A percentile compares a stretch with the other conserved stretches of the same genome.
phyloP scores from a whole-genome alignment of 495 filamentous ascomycete species.

The Oleoguttula mirabilis region DNA sequence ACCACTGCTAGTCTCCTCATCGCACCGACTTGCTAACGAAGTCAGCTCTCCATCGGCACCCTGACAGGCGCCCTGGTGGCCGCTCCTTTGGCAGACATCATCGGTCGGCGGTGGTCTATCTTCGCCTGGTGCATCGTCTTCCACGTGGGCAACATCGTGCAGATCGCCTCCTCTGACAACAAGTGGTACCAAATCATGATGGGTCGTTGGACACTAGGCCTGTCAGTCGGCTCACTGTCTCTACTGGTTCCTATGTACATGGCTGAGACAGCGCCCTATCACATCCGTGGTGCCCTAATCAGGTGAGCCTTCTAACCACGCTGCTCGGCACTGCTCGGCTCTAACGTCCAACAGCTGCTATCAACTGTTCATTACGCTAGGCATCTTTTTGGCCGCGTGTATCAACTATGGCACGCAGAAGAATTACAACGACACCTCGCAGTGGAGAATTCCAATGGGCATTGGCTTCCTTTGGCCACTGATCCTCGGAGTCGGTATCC shows the following conservation, averaged over 20 bases:
- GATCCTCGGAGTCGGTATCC: conserved; percentile 51
- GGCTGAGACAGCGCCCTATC: conserved; percentile 23
- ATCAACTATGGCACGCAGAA: conserved; percentile 66
- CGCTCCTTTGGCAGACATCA: conserved; percentile 25
- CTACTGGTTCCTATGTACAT: conserved; percentile 27
- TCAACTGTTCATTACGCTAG: conserved; percentile 78
- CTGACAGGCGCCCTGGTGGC: conserved; percentile 23
- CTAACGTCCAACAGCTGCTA: too few species aligned
- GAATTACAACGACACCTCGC: conserved; percentile 38
- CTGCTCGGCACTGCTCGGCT: neutral
- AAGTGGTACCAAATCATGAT: conserved; percentile 26
- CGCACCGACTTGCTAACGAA: too few species aligned
- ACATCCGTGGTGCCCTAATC: conserved; percentile 25
- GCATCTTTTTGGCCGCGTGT: conserved; percentile 71
- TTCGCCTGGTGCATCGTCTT: conserved; percentile 23
- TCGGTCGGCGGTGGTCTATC: conserved; percentile 25
- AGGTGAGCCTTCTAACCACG: neutral
- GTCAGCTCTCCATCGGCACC: conserved; percentile 30
- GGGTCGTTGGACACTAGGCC: conserved; percentile 26
- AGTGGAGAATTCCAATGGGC: conserved; percentile 77
- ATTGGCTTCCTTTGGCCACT: conserved; percentile 68
- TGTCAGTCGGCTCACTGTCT: conserved; percentile 24
- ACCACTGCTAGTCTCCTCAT: neutral
- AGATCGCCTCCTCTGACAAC: conserved; percentile 20
- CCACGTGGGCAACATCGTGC: conserved; percentile 25